A percentile compares a stretch with the other conserved stretches of the same genome.
These are phyloP conservation scores for Lumnitzera littorea DNA, from an alignment of 345 rosid species.

Conservation along the genomic window DNA sequence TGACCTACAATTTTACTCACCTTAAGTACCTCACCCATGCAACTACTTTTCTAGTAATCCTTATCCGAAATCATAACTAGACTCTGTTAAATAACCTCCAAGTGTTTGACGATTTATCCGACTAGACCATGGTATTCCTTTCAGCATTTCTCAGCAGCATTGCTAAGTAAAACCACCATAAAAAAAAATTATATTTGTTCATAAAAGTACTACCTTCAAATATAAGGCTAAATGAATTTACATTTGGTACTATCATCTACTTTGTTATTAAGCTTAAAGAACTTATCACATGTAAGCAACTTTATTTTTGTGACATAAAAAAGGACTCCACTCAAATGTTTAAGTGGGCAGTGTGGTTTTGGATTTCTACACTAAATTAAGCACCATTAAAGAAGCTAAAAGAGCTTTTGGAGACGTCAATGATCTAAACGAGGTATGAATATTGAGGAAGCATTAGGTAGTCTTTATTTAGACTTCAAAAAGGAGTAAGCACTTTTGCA, in stretches of 20 bases:
- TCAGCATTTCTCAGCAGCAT: conserved; percentile 46
- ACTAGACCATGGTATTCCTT: conserved; percentile 41
- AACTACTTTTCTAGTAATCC: too few species aligned
- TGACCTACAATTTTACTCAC: too few species aligned
- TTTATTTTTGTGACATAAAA: conserved; percentile 51
- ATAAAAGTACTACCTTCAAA: conserved; percentile 35
- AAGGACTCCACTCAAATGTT: conserved; percentile 51
- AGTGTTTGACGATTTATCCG: conserved; percentile 49
- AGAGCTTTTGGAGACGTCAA: conserved; percentile 51
- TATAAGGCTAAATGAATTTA: conserved; percentile 65
- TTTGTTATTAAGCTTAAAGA: conserved; percentile 37
- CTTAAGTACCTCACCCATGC: too few species aligned
- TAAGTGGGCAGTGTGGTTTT: conserved; percentile 65
- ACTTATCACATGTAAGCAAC: conserved; percentile 42
- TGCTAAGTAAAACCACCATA: conserved; percentile 29
- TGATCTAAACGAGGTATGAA: conserved; percentile 67
- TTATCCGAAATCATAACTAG: background rate
- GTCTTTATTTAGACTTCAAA: too few species aligned
- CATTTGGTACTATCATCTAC: conserved; percentile 57
- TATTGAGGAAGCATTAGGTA: too few species aligned
- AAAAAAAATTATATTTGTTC: conserved; percentile 41
- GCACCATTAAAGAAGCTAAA: conserved; percentile 42
- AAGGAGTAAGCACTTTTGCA: too few species aligned
- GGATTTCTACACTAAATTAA: conserved; percentile 53
- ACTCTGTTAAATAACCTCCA: conserved; percentile 15